Base-by-base conservation (phyloP, 208 protist genomes). In the Naegleria lovaniensis region DNA sequence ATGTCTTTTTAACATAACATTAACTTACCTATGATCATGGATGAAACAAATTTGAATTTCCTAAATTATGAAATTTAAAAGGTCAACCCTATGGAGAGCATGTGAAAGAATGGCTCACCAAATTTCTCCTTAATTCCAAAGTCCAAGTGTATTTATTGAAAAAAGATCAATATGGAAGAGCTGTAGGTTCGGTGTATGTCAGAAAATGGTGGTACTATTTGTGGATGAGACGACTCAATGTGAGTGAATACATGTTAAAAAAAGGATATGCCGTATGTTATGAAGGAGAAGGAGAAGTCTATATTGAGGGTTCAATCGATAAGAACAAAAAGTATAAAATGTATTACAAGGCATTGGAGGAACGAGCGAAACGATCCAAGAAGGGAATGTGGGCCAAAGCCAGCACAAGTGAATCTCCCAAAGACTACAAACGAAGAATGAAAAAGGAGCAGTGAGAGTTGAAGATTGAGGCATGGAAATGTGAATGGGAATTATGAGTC, bases 251-350 rank as follows among this genome's bases (percentile, higher is more conserved):
- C 40, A 87, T 87, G 83, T 36, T 87, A 22, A 22, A 87, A n/a
- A 22, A 87, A n/a, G 83, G 83, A 52, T 51, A 40, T 51, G 83
- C 29, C 2, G 83, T 87, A 3, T 22, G 15, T 25, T 87, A 87
- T n/a, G 83, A 87, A n/a, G 83, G 83, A n/a, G 22, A 52, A 87
- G 36, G 40, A 36, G 83, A 87, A 87, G 41, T 87, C 9, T 87
- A 51, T 9, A 16, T 36, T 13, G 33, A 87, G 22, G 55, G 55
- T 3, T 67, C 55, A 15, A 51, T n/a, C 3, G 43, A 51, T 7
- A 40, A 51, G 15, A 87, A 87, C 33, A 25, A 51, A 33, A 29
- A 0, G 19, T 40, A 33, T 7, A 87, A 87, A 87, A 51, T 51
- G 19, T 25, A 87, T 33, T 87, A 51, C 39, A 41, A 51, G 38